These are phyloP conservation scores for Lasiodiplodia sp. DNA, from an alignment of 2,329 filamentous ascomycete genomes.

Conservation along the genomic window DNA sequence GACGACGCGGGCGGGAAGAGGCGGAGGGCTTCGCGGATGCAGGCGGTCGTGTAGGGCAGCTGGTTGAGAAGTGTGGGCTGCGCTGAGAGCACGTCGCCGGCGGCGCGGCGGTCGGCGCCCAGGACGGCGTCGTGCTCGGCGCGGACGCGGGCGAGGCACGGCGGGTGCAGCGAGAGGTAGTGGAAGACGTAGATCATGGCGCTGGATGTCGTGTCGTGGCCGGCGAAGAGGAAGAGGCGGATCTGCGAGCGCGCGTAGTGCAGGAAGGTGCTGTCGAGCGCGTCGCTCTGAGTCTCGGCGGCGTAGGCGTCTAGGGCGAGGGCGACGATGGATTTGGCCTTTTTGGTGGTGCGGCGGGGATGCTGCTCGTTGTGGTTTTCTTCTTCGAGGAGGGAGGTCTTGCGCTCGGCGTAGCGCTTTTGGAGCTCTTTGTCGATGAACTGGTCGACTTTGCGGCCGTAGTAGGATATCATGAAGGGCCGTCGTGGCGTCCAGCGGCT, in stretches of 20 bases:
- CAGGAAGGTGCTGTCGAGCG: slow-evolving; percentile 35
- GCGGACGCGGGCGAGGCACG: slow-evolving; percentile 38
- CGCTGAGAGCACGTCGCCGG: not conserved
- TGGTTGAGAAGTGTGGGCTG: slow-evolving; percentile 52
- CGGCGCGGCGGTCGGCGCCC: slow-evolving; percentile 36
- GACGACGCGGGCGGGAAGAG: slow-evolving; percentile 59
- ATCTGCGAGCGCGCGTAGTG: slow-evolving; percentile 32
- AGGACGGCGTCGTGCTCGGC: slow-evolving; percentile 63
- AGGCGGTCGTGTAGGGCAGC: slow-evolving; percentile 60
- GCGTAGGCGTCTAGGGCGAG: slow-evolving; percentile 32
- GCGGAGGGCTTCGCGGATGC: slow-evolving; percentile 62
- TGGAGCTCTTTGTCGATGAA: slow-evolving; percentile 34
- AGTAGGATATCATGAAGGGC: slow-evolving; percentile 39
- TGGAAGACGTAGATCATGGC: slow-evolving; percentile 30
- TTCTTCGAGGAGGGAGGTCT: not conserved
- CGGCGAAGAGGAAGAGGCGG: slow-evolving; percentile 53
- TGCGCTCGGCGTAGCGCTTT: slow-evolving; percentile 31
- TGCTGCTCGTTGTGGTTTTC: too few species aligned
- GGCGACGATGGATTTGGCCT: not conserved
- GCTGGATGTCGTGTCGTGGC: slow-evolving; percentile 50
- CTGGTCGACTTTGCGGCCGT: slow-evolving; percentile 39
- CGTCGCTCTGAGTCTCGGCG: slow-evolving; percentile 37
- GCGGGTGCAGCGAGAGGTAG: slow-evolving; percentile 5
- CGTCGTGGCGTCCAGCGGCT: slow-evolving; percentile 38
- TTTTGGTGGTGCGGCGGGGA: too few species aligned